Conservation (phyloP, 1,139 yeast species). For the Scheffersomyces lignicola region DNA sequence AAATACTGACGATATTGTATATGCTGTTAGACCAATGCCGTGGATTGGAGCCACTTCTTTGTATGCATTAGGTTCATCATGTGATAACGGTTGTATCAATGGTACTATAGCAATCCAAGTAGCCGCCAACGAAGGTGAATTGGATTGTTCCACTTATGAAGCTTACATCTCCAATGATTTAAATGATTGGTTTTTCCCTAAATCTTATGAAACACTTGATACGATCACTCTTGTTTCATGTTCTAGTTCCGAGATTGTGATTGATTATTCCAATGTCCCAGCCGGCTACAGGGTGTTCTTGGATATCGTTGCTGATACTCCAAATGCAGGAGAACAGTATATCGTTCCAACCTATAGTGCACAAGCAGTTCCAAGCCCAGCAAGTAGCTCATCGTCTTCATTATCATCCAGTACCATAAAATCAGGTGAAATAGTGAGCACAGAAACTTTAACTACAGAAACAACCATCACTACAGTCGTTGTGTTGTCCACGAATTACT, state of each 20-base stretch:
- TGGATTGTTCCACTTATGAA: slow-evolving; percentile 4
- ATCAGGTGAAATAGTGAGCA: background rate
- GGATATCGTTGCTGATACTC: slow-evolving; percentile 5
- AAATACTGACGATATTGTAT: slow-evolving; percentile 3
- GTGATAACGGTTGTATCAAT: slow-evolving; percentile 1
- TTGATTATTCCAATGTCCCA: slow-evolving; percentile 2
- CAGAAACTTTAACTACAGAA: slow-evolving; percentile 1
- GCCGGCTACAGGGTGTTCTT: slow-evolving; percentile 5
- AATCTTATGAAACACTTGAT: slow-evolving; percentile 2
- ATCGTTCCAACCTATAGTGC: slow-evolving; percentile 1
- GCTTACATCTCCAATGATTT: slow-evolving; percentile 2
- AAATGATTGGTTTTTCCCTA: slow-evolving; percentile 5
- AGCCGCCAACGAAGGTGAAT: background rate
- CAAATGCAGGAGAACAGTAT: background rate
- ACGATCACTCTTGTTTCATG: slow-evolving; percentile 3
- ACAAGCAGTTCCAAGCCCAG: background rate
- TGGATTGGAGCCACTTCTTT: slow-evolving; percentile 1
- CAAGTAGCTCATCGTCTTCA: slow-evolving; percentile 2
- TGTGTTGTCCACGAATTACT: slow-evolving; percentile 3
- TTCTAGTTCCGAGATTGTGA: slow-evolving; percentile 1
- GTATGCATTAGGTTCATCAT: slow-evolving; percentile 3
- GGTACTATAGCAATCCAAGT: slow-evolving; percentile 3
- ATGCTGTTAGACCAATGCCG: slow-evolving; percentile 4
- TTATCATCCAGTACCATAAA: slow-evolving; percentile 1
- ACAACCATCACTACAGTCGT: slow-evolving; percentile 3